Conservation (phyloP, 2,329 filamentous ascomycete genomes). For the Arthrobotrys entomopaga region DNA sequence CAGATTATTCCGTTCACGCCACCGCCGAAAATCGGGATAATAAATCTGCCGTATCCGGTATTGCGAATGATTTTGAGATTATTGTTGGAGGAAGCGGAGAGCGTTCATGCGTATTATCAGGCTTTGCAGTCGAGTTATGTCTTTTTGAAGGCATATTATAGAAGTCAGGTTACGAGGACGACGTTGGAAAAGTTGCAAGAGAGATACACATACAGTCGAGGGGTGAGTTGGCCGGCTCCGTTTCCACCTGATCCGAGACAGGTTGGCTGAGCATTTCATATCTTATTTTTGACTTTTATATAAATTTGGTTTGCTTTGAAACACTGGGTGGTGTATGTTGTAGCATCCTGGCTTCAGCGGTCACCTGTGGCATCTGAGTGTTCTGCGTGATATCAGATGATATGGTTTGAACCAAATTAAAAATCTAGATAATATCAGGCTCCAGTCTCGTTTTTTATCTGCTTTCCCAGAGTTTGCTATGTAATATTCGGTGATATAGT, state of each 20-base stretch:
- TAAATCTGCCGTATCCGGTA: slow-evolving; percentile 29
- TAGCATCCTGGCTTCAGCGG: too few relatives aligned
- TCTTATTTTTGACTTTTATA: too few relatives aligned
- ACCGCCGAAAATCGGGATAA: slow-evolving; percentile 14
- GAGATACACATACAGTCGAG: slow-evolving; percentile 42
- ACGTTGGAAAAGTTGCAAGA: slow-evolving; percentile 34
- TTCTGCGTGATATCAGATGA: too few relatives aligned
- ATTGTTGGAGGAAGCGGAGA: slow-evolving; percentile 21
- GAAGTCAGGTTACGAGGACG: slow-evolving; percentile 10
- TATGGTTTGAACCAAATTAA: too few relatives aligned
- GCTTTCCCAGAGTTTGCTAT: too few relatives aligned
- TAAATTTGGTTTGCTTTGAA: too few relatives aligned
- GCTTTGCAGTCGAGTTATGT: slow-evolving; percentile 37
- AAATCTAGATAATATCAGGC: too few relatives aligned
- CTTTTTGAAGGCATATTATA: slow-evolving; percentile 44
- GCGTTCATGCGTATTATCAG: slow-evolving; percentile 20
- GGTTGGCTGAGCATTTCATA: slow-evolving; percentile 7
- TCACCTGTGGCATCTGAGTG: too few relatives aligned
- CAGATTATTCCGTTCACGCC: slow-evolving; percentile 10
- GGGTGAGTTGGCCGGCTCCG: slow-evolving; percentile 36
- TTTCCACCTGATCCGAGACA: slow-evolving; percentile 39
- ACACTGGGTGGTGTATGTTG: too few relatives aligned
- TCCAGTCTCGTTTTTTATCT: too few relatives aligned
- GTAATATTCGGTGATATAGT: too few relatives aligned
- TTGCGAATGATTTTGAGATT: slow-evolving; percentile 29